Evolutionary conservation across 2,329 filamentous ascomycete species (phyloP), one percentile per base, ranked within the genome.

Genomic region (Aciculosporium take): DNA sequence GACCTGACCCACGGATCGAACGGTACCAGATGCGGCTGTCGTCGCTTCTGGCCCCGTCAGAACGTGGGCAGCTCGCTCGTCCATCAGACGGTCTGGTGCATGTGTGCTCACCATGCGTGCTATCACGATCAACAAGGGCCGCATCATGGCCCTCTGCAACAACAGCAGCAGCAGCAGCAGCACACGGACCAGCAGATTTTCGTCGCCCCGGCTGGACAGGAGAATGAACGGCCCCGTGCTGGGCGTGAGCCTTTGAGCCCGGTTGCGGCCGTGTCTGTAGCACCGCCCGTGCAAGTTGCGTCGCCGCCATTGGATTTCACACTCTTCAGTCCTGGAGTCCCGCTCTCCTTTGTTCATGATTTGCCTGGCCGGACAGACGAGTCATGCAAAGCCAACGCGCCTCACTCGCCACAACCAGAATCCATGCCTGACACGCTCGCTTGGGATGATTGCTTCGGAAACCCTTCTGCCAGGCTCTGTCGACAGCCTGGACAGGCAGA

Each of bases 71-170:
- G 56, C 37, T 53, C 59, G 36, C 53, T 58, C 32, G 49, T 56
- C 41, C 66, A 67, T 40, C 65, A 74, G 51, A 51, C 61, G 23
- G 60, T 62, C 45, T 74, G 67, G 64, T 78, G 74, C 58, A 76
- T 77, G 73, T 78, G 74, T 51, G 70, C 69, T 40, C 74, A 78
- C 49, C 74, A 78, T 56, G 74, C 74, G 40, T 78, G 74, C 54
- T 78, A 66, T 46, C 74, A 78, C 46, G 73, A 76, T 53, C 65
- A 75, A 49, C 64, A 75, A 49, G 57, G 54, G 28, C 43, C 47
- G 46, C 39, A 49, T 53, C 46, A 46, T 20, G 40, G 8, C 13
- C 30, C 9, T 5, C 48, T 44, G 32, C 39, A 48, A 17, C 50
- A 53, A 33, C 46, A 23, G 7, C 48, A 45, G 32, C 39, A 48